These are phyloP conservation scores for Microthlaspi erraticum DNA, from an alignment of 345 rosid species.

Conservation along the genomic window DNA sequence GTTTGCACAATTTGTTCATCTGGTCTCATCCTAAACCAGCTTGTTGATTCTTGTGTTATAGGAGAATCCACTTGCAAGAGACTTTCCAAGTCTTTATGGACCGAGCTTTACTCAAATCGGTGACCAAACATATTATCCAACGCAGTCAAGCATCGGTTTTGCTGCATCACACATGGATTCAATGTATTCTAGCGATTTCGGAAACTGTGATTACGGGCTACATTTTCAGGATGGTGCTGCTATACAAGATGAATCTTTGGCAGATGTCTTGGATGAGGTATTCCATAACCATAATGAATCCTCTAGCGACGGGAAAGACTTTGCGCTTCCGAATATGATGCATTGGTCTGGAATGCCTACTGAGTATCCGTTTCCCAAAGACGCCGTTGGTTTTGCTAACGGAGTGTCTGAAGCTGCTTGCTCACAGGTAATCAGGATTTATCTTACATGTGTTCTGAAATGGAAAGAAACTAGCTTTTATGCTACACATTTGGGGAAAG, in stretches of 20 bases:
- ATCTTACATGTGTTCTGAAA: too few species aligned
- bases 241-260: constrained; percentile 58
- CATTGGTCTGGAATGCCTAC: constrained; percentile 36
- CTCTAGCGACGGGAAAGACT: constrained; percentile 49
- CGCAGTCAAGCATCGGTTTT: constrained; percentile 45
- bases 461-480: neutral
- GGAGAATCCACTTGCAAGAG: constrained; percentile 48
- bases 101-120: constrained; percentile 45
- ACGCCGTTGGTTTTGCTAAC: constrained; percentile 22
- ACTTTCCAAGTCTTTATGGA: constrained; percentile 35
- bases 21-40: neutral
- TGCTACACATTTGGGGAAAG: neutral
- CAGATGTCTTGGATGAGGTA: constrained; percentile 59
- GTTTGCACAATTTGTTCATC: neutral
- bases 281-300: constrained; percentile 53
- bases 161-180: constrained; percentile 54
- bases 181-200: constrained; percentile 73
- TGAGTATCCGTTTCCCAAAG: constrained; percentile 42
- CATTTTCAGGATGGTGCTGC: constrained; percentile 61
- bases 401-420: constrained; percentile 43
- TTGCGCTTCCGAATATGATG: constrained; percentile 39
- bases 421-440: constrained; percentile 49
- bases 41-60: constrained; percentile 37
- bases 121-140: constrained; percentile 56
- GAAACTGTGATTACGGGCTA: constrained; percentile 55